Base-by-base conservation (phyloP, 495 filamentous ascomycete genomes). In the Choiromyces venosus region DNA sequence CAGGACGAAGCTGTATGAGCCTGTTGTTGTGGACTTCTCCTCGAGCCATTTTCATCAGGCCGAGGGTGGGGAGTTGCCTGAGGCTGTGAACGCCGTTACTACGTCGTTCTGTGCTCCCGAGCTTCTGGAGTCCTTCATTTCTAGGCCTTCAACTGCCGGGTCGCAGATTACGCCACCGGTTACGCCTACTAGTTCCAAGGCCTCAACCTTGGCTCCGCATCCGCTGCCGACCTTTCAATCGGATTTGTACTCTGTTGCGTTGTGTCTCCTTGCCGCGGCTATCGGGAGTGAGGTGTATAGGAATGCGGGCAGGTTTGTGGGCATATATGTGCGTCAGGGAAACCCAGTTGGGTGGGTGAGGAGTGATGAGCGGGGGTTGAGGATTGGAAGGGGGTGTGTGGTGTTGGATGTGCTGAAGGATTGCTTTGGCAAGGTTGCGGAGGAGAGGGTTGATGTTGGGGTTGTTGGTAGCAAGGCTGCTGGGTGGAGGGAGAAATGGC, bases 281-380 rank as follows among this genome's bases (percentile, higher is more conserved):
- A 72, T 81, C 25, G 79, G 79, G 39, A 79, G 66, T 3, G 79
- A 81, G 68, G 79, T 80, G 38, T 81, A 81, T 56, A 56, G 37
- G 44, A 80, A 80, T 61, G 72, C 69, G 21, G 79, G 76, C 8
- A 72, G 72, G 25, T 65, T 78, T 44, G 72, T 66, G 19, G 79
- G 73, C 10, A 81, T 81, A 35, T 81, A 81, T 72, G 79, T 71
- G 19, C 64, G 78, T 12, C 70, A 80, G 44, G 79, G 79, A 44
- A 71, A 81, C 9, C 79, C 79, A 35, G 52, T 81, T 40, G 79
- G 78, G 40, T 81, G 79, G 79, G 75, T 81, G 35, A 73, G 77
- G 67, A 64, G 65, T 4, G 79, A 74, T 12, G 79, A 81, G 25
- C 68, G 73, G 37, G 73, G 69, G 16, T 39, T 78, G 68, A 76